These are phyloP conservation scores for Spathaspora boniae DNA, from an alignment of 805 yeast genomes.

Conservation along the genomic window DNA sequence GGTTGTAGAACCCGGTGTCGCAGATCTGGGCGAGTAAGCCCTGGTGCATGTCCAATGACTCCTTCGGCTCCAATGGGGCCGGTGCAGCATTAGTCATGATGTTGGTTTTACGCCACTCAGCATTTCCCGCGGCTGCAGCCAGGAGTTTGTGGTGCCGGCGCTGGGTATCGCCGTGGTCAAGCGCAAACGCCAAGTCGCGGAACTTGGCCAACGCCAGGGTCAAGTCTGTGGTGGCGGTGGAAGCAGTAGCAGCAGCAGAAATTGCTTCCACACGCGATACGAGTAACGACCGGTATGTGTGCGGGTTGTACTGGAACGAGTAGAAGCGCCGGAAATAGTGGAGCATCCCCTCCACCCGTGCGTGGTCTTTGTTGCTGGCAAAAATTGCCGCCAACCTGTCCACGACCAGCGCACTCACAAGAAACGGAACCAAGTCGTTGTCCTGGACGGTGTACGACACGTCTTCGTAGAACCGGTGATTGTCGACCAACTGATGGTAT, in stretches of 20 bases:
- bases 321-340: constrained; percentile 37
- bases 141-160: constrained; percentile 11
- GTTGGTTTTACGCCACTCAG: constrained; percentile 21
- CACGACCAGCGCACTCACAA: constrained; percentile 25
- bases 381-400: constrained; percentile 27
- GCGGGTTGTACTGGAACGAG: constrained; percentile 29
- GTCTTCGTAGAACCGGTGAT: constrained; percentile 17
- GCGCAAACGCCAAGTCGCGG: constrained; percentile 13
- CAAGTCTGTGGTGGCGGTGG: constrained; percentile 19
- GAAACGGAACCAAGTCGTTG: constrained; percentile 27
- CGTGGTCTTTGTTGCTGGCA: constrained; percentile 20
- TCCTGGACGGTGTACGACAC: constrained; percentile 9
- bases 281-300: constrained; percentile 24
- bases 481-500: constrained; percentile 35
- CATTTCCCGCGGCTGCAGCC: constrained; percentile 13
- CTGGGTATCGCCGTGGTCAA: background rate
- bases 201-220: constrained; percentile 22
- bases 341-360: constrained; percentile 26
- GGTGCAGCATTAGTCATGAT: constrained; percentile 15
- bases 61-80: constrained; percentile 3
- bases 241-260: no score
- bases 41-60: constrained; percentile 13
- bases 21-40: constrained; percentile 7
- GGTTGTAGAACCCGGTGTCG: constrained; percentile 16
- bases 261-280: constrained; percentile 31